Percentiles rank a stretch among this genome's conserved stretches.
These are phyloP conservation scores for Saccharum officinarum DNA, from an alignment of 176 grass and related monocot species.

Conservation along the genomic window DNA sequence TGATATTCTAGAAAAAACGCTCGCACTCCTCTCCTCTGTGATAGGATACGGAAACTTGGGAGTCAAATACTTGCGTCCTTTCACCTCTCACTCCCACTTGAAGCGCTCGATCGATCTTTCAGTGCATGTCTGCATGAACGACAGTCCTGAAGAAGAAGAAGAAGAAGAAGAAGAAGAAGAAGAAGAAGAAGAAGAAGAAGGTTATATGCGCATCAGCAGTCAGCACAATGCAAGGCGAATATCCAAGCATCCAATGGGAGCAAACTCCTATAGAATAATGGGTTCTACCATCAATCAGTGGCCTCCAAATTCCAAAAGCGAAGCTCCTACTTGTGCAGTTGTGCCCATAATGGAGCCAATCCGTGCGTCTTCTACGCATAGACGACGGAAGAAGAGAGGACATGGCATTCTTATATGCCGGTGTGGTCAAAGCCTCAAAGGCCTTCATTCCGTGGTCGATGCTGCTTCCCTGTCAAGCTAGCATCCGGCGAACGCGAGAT, in stretches of 20 bases:
- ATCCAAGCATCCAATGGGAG: conserved; percentile 3
- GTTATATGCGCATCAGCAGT: not conserved
- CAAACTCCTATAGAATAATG: conserved; percentile 2
- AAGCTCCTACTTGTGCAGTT: conserved; percentile 31
- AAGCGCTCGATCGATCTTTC: not conserved
- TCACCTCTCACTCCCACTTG: not conserved
- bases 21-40: not conserved
- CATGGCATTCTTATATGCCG: not conserved
- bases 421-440: conserved; percentile 28
- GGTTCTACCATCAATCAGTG: conserved; percentile 36
- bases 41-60: not conserved
- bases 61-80: not conserved
- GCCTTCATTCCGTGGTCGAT: not conserved
- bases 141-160: not conserved
- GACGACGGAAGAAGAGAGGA: conserved; percentile 5
- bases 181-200: not conserved
- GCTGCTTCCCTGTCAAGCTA: conserved; percentile 31
- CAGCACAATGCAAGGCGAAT: not conserved
- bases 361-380: not conserved
- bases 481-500: conserved; percentile 36
- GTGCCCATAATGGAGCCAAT: conserved; percentile 25
- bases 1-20: too few species aligned
- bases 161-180: not conserved
- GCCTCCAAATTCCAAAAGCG: conserved; percentile 30
- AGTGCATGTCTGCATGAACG: not conserved